Base-by-base conservation (phyloP, 2,329 filamentous ascomycete species). In the Alternaria sp. region DNA sequence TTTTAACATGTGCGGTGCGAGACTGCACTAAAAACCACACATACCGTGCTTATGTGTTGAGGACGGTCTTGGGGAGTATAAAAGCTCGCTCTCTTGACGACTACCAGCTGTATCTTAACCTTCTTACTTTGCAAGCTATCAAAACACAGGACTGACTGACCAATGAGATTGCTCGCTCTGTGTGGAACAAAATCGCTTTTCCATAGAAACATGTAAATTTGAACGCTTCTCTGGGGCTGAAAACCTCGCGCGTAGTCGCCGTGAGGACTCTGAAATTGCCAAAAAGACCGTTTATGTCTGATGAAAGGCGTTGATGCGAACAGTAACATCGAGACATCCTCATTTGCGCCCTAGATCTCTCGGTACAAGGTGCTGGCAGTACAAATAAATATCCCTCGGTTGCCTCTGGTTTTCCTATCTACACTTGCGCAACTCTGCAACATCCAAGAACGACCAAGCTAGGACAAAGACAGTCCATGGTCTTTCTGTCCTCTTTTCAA, bases 221-320 rank as follows among this genome's bases (percentile, higher is more conserved):
- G 12, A n/a, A n/a, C 0, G 36, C 36, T n/a, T 40, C 36, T 40
- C 36, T 4, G 0, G 36, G 5, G 7, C 13, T n/a, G 2, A 0
- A 0, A 5, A 5, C 2, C 4, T n/a, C 8, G 15, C 3, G 13
- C 4, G 0, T 2, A 40, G 8, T n/a, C 8, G 5, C 1, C 7
- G 1, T 32, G 12, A 13, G 12, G 12, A 32, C 12, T 32, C 30
- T 32, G 30, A 8, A 15, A 13, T 0, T 32, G 0, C 13, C 30
- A 15, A 7, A 32, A 32, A 32, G 30, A 32, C 13, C 1, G 6
- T 7, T 2, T 3, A 32, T 7, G 13, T 32, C 6, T 13, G 3
- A 3, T 30, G 28, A 30, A 30, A 10, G 4, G 21, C 12, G 28
- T 0, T 5, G 6, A 30, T 3, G 25, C 25, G 0, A 28, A 30